These are phyloP conservation scores for Cladosporium sp. DNA, from an alignment of 2,329 filamentous ascomycete genomes.

Conservation along the genomic window DNA sequence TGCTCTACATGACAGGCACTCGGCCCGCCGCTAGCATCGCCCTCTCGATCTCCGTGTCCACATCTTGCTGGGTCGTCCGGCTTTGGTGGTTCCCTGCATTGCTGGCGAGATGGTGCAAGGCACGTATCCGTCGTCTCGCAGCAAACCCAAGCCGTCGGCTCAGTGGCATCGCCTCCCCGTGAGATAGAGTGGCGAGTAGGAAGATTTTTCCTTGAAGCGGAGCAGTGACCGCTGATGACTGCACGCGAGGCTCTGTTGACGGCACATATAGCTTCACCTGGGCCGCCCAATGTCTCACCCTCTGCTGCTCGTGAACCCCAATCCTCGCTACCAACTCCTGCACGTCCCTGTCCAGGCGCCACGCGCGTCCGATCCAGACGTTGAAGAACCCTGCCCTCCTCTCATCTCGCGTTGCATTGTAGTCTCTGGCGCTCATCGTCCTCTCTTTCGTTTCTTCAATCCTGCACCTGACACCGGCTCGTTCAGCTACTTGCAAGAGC, in stretches of 20 bases:
- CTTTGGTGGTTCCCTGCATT: neutral
- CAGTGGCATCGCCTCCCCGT: slow-evolving; percentile 5
- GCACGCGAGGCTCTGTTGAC: neutral
- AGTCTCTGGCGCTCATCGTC: neutral
- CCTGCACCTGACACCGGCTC: slow-evolving; percentile 9
- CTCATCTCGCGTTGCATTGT: neutral
- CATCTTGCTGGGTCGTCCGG: slow-evolving; percentile 2
- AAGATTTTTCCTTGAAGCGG: neutral
- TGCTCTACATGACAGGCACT: neutral
- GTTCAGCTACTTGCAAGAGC: neutral
- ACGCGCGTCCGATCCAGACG: neutral
- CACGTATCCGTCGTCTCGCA: slow-evolving; percentile 6
- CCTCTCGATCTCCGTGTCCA: slow-evolving; percentile 1
- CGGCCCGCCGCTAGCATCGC: neutral
- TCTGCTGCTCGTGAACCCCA: neutral
- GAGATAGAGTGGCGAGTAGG: neutral
- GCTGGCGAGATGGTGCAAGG: slow-evolving; percentile 1
- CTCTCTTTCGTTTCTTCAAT: slow-evolving; percentile 8
- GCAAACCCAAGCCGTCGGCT: neutral
- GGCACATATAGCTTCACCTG: slow-evolving; percentile 8
- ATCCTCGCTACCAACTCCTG: neutral
- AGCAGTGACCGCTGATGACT: neutral
- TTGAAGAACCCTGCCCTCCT: slow-evolving; percentile 9
- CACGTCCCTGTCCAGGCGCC: slow-evolving; percentile 4
- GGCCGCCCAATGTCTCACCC: slow-evolving; percentile 4